Percentiles rank a stretch among this genome's conserved stretches.
Conservation (phyloP, 2,329 filamentous ascomycete genomes). For the Diplodia mutila region DNA sequence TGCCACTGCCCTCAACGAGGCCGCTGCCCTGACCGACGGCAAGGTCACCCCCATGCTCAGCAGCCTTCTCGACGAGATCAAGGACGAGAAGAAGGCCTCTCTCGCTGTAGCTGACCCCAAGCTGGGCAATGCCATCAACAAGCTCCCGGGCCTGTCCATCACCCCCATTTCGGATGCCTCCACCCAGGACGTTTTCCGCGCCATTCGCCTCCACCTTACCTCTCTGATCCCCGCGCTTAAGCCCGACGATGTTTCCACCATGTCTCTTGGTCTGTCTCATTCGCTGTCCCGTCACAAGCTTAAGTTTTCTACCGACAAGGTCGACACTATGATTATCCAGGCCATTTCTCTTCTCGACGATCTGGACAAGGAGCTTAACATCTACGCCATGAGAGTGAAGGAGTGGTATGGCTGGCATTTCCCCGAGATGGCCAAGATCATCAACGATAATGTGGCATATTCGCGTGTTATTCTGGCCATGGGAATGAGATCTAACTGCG, state of each 20-base stretch:
- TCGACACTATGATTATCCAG: conserved; percentile 99
- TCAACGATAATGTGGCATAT: conserved; percentile 96
- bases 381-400: conserved; percentile 98
- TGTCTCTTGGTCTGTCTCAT: conserved; percentile 95
- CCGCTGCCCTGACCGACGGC: conserved; percentile 83
- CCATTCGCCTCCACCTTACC: conserved; percentile 87
- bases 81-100: conserved; percentile 96
- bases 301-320: conserved; percentile 98
- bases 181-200: conserved; percentile 88
- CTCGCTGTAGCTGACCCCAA: conserved; percentile 93
- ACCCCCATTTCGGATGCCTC: conserved; percentile 79
- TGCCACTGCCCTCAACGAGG: conserved; percentile 85
- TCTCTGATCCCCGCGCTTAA: conserved; percentile 88
- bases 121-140: conserved; percentile 86
- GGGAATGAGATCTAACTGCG: conserved; percentile 83
- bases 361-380: conserved; percentile 97
- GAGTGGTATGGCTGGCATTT: conserved; percentile 99
- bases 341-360: conserved; percentile 88
- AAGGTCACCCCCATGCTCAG: conserved; percentile 90
- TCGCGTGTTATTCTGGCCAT: conserved; percentile 84
- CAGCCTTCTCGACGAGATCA: conserved; percentile 82
- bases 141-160: conserved; percentile 85
- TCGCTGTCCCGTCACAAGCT: conserved; percentile 90
- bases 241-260: conserved; percentile 85
- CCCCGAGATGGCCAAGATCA: conserved; percentile 94